phyloP scores from a whole-genome alignment of 192 early-diverging fungal species.

The Mortierella hygrophila region DNA sequence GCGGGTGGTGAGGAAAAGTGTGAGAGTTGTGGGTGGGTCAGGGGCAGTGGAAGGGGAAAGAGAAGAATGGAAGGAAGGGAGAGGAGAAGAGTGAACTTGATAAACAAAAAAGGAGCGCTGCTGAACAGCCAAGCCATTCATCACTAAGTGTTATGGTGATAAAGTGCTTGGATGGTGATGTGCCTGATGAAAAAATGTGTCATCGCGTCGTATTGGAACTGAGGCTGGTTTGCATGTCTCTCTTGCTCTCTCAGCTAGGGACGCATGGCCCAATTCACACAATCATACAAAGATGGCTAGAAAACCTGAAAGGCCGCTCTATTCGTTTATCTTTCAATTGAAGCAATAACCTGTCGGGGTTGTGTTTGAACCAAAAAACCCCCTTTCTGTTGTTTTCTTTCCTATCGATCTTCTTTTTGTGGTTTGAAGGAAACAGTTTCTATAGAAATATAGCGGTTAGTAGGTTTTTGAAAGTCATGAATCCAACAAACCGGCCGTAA shows the following conservation, averaged over 20 bases:
- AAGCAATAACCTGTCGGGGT: neutral
- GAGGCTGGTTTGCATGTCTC: no score
- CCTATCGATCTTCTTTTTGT: neutral
- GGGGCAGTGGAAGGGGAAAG: neutral
- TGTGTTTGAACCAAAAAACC: neutral
- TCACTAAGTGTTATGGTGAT: no score
- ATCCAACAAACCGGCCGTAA: neutral
- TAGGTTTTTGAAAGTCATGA: neutral
- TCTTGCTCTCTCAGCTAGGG: neutral
- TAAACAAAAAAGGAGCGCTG: neutral
- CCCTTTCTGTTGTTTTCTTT: neutral
- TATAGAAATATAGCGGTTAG: neutral
- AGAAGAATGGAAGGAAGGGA: neutral
- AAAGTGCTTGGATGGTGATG: neutral
- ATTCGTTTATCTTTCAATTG: neutral
- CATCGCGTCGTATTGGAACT: neutral
- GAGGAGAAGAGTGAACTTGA: neutral
- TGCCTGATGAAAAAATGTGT: neutral
- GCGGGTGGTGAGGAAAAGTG: neutral
- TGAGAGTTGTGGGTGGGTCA: neutral
- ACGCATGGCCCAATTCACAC: neutral
- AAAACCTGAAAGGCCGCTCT: neutral
- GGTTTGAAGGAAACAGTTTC: neutral
- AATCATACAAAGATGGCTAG: neutral
- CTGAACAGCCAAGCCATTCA: no score